Conservation (phyloP, 108 stramenopile genomes). For the Epipyxis sp. region DNA sequence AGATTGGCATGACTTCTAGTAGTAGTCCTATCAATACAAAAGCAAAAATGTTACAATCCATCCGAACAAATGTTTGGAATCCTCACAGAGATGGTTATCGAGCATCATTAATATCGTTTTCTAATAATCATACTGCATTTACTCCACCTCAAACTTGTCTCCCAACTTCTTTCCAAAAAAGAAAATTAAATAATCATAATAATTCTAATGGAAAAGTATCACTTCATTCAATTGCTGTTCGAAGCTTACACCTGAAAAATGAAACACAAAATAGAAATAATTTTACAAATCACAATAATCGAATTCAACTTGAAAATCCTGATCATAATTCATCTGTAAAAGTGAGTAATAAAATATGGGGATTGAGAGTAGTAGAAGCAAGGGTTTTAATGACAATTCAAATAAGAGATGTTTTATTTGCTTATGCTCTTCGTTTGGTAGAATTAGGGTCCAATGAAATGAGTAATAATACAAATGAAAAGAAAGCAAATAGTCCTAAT, state of each 20-base stretch:
- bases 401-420: conserved; percentile 1
- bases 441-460: too few relatives aligned
- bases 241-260: too few relatives aligned
- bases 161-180: conserved; percentile 19
- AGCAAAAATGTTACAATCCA: background rate
- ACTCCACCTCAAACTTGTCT: conserved; percentile 1
- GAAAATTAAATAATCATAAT: too few relatives aligned
- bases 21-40: background rate
- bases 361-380: background rate
- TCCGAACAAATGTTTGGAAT: background rate
- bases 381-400: conserved; percentile 5
- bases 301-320: background rate
- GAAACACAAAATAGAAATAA: background rate
- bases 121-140: conserved; percentile 13
- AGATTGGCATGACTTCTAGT: background rate
- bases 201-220: too few relatives aligned
- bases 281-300: background rate
- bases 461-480: background rate
- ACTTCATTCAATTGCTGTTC: too few relatives aligned
- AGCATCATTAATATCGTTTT: background rate
- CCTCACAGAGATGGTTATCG: background rate
- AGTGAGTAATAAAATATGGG: conserved; percentile 17
- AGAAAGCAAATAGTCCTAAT: background rate
- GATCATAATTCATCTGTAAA: background rate
- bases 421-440: background rate